Base-by-base conservation (phyloP, 352 stramenopile genomes). In the Globisporangium viniferum region DNA sequence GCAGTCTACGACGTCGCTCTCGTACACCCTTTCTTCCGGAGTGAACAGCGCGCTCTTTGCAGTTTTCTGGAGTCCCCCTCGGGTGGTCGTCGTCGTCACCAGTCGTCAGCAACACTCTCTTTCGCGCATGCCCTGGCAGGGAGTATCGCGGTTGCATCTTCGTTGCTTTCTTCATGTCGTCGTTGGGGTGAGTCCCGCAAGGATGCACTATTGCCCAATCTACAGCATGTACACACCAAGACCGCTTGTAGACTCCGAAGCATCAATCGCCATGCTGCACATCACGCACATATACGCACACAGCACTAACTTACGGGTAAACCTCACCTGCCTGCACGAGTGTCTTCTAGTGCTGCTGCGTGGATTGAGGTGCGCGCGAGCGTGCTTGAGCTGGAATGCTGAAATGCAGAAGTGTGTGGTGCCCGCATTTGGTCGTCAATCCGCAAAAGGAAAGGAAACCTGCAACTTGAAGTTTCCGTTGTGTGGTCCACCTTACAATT, bases 21-120 rank as follows among this genome's bases (percentile, higher is more conserved):
- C 27, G 24, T 10, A 20, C 9, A 57, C 20, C 8, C 51, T 57
- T 57, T 10, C 22, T n/a, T 57, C 22, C 2, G 22, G 51, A 20
- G 51, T 57, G 51, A 57, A 57, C 51, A 57, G 22, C 51, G 51
- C 51, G 51, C 24, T 57, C 24, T 57, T 57, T 12, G 51, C 51
- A 20, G 51, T 57, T 31, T 35, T 57, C 24, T 35, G 51, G 51
- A 57, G 51, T 10, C n/a, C 9, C 22, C 8, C 51, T 56, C 49
- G 49, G 24, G 22, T 29, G 49, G 49, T 56, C 49, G 5, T 33
- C 22, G 20, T 33, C 22, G 20, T 33, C 49, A 56, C 49, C 20
- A 9, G 24, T 29, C 14, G 49, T 5, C n/a, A 56, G 5, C 10
- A 56, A 22, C 49, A 29, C 49, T 56, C 49, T 56, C 49, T 56